Evolutionary conservation across 164 flowering plant species (phyloP), one percentile per base, ranked within the genome.

Genomic region (Annona squamosa): DNA sequence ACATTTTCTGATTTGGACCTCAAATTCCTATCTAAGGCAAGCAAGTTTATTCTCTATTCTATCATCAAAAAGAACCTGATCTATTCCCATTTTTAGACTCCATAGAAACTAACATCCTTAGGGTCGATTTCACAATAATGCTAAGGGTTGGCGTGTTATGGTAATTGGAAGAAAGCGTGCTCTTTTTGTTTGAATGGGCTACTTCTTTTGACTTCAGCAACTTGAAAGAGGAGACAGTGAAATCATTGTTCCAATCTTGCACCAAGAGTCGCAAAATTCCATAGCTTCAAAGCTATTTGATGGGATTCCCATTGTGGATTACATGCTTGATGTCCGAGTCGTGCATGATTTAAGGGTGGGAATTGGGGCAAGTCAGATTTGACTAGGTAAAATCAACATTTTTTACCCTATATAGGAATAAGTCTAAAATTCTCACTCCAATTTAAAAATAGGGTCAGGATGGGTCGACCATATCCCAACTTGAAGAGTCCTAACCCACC

Each of bases 161-260:
- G 96, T 0, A 76, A 82, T 78, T 87, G 90, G 90, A 89, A 83
- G 69, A 90, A 83, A 79, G 85, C 37, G 1, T 90, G 6, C 73
- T 91, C 67, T 44, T 82, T 45, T 75, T 91, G 85, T 89, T 89
- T 75, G 84, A 91, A 78, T 93, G 98, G 98, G 71, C 83, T 71
- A 75, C 82, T 46, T 63, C 74, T 52, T 26, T 26, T 26, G 79
- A 84, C 72, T 67, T 73, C 3, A 59, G 68, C 42, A 26, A 70
- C 19, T 19, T 88, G 44, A 89, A 87, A 72, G 69, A 71, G 63
- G 85, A 90, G 68, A 74, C 75, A 59, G 72, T 91, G 67, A 90
- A 72, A 68, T 84, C 1, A 85, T 91, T 81, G 86, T 84, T 69
- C 84, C 88, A 76, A 83, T 91, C 72, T 83, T 93, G 6, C 93